These are phyloP conservation scores for Arthroderma sp. DNA, from an alignment of 2,329 filamentous ascomycete genomes.

Conservation along the genomic window DNA sequence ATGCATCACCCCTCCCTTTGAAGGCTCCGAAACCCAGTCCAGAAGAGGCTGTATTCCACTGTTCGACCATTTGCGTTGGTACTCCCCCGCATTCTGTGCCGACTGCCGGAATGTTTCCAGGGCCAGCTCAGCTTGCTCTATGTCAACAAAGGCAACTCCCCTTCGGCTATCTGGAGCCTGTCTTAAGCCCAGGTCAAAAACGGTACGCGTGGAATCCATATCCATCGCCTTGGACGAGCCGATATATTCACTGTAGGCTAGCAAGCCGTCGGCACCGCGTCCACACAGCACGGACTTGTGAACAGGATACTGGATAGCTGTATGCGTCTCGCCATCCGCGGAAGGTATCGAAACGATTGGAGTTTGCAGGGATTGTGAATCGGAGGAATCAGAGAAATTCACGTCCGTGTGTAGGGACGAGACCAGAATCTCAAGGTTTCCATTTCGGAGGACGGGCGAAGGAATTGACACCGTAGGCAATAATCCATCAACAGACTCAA, in stretches of 20 bases:
- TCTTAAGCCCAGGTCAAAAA: slow-evolving; percentile 35
- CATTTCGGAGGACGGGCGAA: slow-evolving; percentile 41
- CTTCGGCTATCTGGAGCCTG: slow-evolving; percentile 24
- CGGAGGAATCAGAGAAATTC: slow-evolving; percentile 34
- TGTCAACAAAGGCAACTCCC: slow-evolving; percentile 45
- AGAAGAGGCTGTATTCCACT: slow-evolving; percentile 55
- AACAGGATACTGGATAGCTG: slow-evolving; percentile 64
- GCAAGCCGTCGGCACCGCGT: slow-evolving; percentile 55
- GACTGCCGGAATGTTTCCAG: slow-evolving; percentile 55
- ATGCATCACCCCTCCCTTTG: slow-evolving; percentile 41
- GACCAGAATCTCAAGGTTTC: slow-evolving; percentile 48
- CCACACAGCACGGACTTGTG: slow-evolving; percentile 67
- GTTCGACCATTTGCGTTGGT: slow-evolving; percentile 59
- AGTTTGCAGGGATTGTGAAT: slow-evolving; percentile 55
- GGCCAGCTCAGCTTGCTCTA: slow-evolving; percentile 48
- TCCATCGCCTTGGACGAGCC: slow-evolving; percentile 19
- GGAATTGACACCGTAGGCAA: slow-evolving; percentile 44
- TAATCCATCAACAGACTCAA: slow-evolving; percentile 35
- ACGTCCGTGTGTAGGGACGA: slow-evolving; percentile 39
- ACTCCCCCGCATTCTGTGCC: slow-evolving; percentile 55
- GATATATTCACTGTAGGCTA: slow-evolving; percentile 23
- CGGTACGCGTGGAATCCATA: slow-evolving; percentile 19
- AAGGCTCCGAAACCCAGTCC: slow-evolving; percentile 48
- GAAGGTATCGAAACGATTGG: slow-evolving; percentile 58
- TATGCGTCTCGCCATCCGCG: slow-evolving; percentile 50